phyloP scores from a whole-genome alignment of 208 protist genomes.

The Leishmania guyanensis region DNA sequence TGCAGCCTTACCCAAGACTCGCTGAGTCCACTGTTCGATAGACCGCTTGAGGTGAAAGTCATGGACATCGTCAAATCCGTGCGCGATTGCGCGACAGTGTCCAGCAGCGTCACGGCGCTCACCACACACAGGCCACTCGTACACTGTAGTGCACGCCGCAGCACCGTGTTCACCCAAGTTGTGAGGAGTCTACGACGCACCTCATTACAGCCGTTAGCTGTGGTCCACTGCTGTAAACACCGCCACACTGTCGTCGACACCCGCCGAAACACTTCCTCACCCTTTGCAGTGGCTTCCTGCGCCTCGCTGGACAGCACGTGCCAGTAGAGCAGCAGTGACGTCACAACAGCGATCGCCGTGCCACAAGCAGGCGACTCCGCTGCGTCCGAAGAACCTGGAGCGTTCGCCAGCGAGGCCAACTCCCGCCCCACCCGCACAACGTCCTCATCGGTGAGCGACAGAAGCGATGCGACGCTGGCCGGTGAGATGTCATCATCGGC shows the following conservation, averaged over 20 bases:
- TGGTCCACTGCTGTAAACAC: constrained; percentile 13
- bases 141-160: constrained; percentile 20
- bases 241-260: constrained; percentile 19
- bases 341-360: constrained; percentile 16
- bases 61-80: background rate
- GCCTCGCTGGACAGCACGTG: constrained; percentile 19
- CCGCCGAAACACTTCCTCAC: background rate
- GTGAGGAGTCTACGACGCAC: background rate
- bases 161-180: constrained; percentile 19
- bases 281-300: background rate
- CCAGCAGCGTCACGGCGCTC: constrained; percentile 3
- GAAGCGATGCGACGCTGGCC: background rate
- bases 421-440: constrained; percentile 2
- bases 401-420: background rate
- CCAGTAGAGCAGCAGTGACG: constrained; percentile 29
- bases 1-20: constrained; percentile 26
- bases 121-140: background rate
- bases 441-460: constrained; percentile 1
- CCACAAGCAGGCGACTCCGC: background rate
- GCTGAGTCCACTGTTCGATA: constrained; percentile 1
- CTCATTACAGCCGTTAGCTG: background rate
- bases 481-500: background rate
- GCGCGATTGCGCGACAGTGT: background rate
- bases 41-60: too few species aligned
- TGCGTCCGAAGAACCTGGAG: background rate